Evolutionary conservation across 2,329 filamentous ascomycete species (phyloP), one percentile per base, ranked within the genome.

Genomic region (Apiospora koreana): DNA sequence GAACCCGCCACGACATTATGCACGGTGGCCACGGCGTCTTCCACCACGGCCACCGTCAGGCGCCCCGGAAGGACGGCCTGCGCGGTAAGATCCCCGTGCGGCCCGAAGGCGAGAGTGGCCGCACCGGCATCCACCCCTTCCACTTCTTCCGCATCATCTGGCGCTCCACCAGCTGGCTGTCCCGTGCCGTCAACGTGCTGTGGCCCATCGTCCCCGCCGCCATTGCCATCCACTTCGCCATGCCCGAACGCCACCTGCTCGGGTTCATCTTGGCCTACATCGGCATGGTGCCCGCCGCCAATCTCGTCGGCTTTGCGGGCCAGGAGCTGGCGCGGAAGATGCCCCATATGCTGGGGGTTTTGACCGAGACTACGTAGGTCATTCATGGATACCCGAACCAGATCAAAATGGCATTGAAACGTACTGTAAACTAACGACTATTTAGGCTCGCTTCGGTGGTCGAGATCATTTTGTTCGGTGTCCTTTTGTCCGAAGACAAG

Each of bases 401-500:
- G 18, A n/a, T 6, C 9, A 35, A 35, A 35, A 8, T 35, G 35
- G 8, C 8, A 35, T 35, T 3, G 8, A 35, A 31, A 23, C 23
- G 14, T 58, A 21, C 50, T 23, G 2, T 16, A 28, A 35, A 58
- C 50, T 58, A 38, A 62, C 9, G 12, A 71, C 84, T 16, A 43
- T 65, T 6, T 66, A 85, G 84, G 0, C 79, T 94, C 68, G 93
- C 92, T 2, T 93, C 92, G 0, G 82, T 94, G 12, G 93, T 96
- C 68, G 94, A 97, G 78, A 91, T 97, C 70, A 88, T 97, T 65
- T 83, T 97, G 41, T 96, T 97, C 81, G 92, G 95, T 84, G 82
- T 97, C 62, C 85, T 96, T 5, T 16, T 69, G 8, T 14, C 2
- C 8, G 4, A n/a, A 0, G 79, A 79, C 14, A 80, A 84, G 79